phyloP scores from a whole-genome alignment of 805 yeast genomes.

The Pichia nanzhaoensis region DNA sequence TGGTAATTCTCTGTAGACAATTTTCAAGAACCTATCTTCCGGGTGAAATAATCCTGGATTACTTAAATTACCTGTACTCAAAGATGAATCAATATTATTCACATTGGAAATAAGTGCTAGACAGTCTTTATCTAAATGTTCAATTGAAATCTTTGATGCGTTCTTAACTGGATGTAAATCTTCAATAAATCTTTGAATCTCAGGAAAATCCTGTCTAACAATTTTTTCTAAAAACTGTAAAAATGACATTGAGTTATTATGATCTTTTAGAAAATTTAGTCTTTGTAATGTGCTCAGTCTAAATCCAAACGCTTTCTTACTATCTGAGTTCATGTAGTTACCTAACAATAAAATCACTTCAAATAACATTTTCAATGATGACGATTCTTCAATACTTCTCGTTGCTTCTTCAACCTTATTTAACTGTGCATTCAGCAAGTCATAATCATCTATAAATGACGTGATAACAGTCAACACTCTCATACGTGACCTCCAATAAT shows the following conservation, averaged over 20 bases:
- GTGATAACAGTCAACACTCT: constrained; percentile 69
- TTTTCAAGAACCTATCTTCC: constrained; percentile 58
- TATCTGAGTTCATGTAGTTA: constrained; percentile 90
- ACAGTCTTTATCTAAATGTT: constrained; percentile 74
- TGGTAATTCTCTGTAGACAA: constrained; percentile 60
- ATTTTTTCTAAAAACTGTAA: constrained; percentile 88
- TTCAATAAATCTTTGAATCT: constrained; percentile 63
- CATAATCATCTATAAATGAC: constrained; percentile 71
- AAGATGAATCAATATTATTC: constrained; percentile 63
- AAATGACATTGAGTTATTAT: constrained; percentile 78
- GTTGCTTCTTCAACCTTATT: constrained; percentile 69
- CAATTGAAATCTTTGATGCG: constrained; percentile 72
- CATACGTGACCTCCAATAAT: constrained; percentile 90
- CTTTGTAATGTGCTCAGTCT: constrained; percentile 84
- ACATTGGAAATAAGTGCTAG: constrained; percentile 52
- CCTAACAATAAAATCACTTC: constrained; percentile 88
- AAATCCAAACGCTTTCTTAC: constrained; percentile 91
- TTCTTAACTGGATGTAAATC: constrained; percentile 55
- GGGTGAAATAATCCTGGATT: constrained; percentile 79
- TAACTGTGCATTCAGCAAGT: constrained; percentile 61
- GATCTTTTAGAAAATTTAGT: constrained; percentile 85
- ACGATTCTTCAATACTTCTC: constrained; percentile 56
- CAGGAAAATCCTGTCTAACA: constrained; percentile 79
- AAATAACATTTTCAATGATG: constrained; percentile 62
- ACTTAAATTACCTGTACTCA: constrained; percentile 79